Conservation (phyloP, 2,329 filamentous ascomycete genomes). For the Paradendryphiella salina region DNA sequence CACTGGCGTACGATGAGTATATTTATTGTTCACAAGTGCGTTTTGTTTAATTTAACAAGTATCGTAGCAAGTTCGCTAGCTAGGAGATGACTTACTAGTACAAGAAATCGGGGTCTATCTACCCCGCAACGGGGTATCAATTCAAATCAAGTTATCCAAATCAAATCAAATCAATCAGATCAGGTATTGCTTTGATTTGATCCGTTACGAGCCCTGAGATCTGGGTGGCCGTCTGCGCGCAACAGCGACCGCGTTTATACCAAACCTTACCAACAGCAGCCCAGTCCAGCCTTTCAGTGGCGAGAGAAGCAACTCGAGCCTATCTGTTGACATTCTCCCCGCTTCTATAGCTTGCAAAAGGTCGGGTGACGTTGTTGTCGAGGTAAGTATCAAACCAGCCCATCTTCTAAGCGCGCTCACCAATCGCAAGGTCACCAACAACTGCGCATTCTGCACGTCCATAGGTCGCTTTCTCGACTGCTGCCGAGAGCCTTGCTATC, state of each 20-base stretch:
- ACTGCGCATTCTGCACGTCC: not conserved
- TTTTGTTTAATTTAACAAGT: no score
- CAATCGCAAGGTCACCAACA: not conserved
- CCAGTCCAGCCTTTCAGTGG: not conserved
- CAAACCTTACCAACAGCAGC: not conserved
- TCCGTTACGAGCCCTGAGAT: not conserved
- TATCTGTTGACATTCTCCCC: no score
- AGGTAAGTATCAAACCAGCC: not conserved
- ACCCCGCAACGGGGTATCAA: no score
- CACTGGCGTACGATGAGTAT: no score
- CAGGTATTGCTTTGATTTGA: no score
- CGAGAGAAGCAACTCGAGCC: not conserved
- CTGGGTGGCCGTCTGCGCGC: not conserved
- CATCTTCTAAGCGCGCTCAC: not conserved
- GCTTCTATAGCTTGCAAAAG: not conserved
- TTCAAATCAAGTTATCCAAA: no score
- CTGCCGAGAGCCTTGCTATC: not conserved
- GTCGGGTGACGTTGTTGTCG: not conserved
- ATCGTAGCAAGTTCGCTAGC: no score
- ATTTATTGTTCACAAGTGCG: no score
- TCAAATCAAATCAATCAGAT: not conserved
- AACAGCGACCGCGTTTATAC: not conserved
- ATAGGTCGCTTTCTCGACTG: not conserved
- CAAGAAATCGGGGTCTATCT: no score
- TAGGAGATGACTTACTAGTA: no score